These are phyloP conservation scores for Pythium volutum DNA, from an alignment of 352 stramenopile species.

Conservation along the genomic window DNA sequence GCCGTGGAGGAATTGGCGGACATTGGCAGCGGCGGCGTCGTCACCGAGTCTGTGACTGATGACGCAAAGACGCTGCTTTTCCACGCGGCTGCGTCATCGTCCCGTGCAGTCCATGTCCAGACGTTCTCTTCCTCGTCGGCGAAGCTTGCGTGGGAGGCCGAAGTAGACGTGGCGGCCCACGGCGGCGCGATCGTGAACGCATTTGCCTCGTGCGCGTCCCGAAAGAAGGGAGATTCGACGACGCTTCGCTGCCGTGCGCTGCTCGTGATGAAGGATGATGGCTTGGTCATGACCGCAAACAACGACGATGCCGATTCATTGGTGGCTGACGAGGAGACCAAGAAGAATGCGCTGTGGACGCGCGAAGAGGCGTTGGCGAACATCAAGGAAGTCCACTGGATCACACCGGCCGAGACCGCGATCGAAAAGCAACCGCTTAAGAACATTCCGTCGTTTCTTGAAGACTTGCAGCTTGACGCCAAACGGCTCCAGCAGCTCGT, in stretches of 20 bases:
- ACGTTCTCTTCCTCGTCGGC: slow-evolving; percentile 41
- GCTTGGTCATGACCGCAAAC: slow-evolving; percentile 66
- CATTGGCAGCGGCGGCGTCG: slow-evolving; percentile 35
- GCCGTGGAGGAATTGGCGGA: slow-evolving; percentile 37
- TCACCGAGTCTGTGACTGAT: slow-evolving; percentile 58
- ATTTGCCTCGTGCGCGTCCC: slow-evolving; percentile 54
- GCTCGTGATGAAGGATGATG: slow-evolving; percentile 71
- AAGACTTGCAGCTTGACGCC: slow-evolving; percentile 65
- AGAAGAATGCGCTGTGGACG: slow-evolving; percentile 53
- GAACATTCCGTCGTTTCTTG: slow-evolving; percentile 64
- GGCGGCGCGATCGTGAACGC: slow-evolving; percentile 45
- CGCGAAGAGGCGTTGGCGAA: slow-evolving; percentile 79
- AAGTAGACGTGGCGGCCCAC: slow-evolving; percentile 48
- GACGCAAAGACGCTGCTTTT: slow-evolving; percentile 44
- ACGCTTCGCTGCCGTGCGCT: slow-evolving; percentile 48
- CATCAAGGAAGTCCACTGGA: slow-evolving; percentile 74
- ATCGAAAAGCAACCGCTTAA: slow-evolving; percentile 74
- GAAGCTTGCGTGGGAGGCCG: slow-evolving; percentile 36
- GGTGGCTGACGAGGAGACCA: neutral
- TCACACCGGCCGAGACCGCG: slow-evolving; percentile 70
- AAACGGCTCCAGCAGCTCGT: slow-evolving; percentile 51
- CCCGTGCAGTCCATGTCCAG: slow-evolving; percentile 34
- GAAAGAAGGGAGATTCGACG: slow-evolving; percentile 46
- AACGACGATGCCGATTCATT: slow-evolving; percentile 34
- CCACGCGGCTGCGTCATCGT: slow-evolving; percentile 32